Percentiles rank a stretch among this genome's conserved stretches.
These are phyloP conservation scores for Arthrobotrys iridis DNA, from an alignment of 2,329 filamentous ascomycete species.

Conservation along the genomic window DNA sequence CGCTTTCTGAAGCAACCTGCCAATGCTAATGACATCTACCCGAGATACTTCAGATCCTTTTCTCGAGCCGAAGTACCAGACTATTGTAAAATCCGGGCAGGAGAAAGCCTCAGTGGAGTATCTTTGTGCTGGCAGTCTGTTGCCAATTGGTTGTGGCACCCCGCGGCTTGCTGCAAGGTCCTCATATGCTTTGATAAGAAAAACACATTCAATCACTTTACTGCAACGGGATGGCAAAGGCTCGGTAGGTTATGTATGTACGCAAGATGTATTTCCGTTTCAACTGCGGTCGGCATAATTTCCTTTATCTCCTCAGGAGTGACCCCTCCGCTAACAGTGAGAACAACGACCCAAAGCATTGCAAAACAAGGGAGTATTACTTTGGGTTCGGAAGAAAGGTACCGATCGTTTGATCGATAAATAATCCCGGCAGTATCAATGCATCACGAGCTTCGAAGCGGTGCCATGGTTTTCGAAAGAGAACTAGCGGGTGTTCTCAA, in stretches of 20 bases:
- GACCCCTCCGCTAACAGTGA: background rate
- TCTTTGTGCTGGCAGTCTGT: constrained; percentile 12
- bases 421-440: constrained; percentile 14
- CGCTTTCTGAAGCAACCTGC: constrained; percentile 19
- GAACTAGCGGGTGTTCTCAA: background rate
- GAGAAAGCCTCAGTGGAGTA: background rate
- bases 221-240: constrained; percentile 13
- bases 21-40: constrained; percentile 11
- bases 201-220: constrained; percentile 15
- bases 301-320: background rate
- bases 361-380: background rate
- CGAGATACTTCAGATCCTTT: background rate
- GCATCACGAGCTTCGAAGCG: background rate
- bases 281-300: constrained; percentile 14
- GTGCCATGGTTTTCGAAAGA: constrained; percentile 4
- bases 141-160: constrained; percentile 14
- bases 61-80: background rate
- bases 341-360: background rate
- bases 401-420: constrained; percentile 30
- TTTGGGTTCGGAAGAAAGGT: constrained; percentile 25
- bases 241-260: too few relatives aligned
- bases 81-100: constrained; percentile 5
- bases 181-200: background rate
- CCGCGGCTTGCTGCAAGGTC: background rate
- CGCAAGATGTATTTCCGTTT: constrained; percentile 16